Base-by-base conservation (phyloP, 257 asterid species). In the Solanum rostratum region DNA sequence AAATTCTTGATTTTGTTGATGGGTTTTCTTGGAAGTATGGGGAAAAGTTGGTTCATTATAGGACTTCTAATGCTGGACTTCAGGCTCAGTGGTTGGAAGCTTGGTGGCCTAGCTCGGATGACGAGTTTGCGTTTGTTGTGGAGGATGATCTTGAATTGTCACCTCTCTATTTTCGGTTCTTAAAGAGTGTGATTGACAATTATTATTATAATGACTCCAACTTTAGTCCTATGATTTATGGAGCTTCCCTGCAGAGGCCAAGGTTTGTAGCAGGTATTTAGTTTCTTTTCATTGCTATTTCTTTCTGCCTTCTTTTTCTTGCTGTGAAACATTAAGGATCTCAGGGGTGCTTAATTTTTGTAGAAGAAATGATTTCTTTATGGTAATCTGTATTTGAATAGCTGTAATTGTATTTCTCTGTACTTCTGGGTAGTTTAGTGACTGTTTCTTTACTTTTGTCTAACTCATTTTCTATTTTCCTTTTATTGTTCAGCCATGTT, bases 121-220 rank as follows among this genome's bases (percentile, higher is more conserved):
- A 91, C 53, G 97, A 93, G 90, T 93, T 92, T 90, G 95, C 93
- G 27, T 96, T 96, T 84, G 95, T 96, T 83, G 99, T 95, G 65
- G 99, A 96, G 89, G 99, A 96, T 89, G 99, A 96, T 95, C 93
- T 95, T 66, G 94, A 95, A 89, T 88, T 96, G 86, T 95, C 99
- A 57, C 98, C 97, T 71, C 88, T 93, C 71, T 96, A 95, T 88
- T 95, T 93, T 81, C 90, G 97, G 97, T 94, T 74, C 87, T 91
- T 94, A 65, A 94, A 90, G 88, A 92, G 87, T 79, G 85, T 93
- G 92, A 91, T 94, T 54, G 49, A 90, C 88, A 88, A 89, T 83
- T 94, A 92, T 89, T 94, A 92, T 88, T 93, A 89, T 55, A 93
- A 94, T 70, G 86, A 86, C 3, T 87, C 93, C 0, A 93, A 94